Conservation (phyloP, 306 rosid genomes). For the Heteromeles arbutifolia region DNA sequence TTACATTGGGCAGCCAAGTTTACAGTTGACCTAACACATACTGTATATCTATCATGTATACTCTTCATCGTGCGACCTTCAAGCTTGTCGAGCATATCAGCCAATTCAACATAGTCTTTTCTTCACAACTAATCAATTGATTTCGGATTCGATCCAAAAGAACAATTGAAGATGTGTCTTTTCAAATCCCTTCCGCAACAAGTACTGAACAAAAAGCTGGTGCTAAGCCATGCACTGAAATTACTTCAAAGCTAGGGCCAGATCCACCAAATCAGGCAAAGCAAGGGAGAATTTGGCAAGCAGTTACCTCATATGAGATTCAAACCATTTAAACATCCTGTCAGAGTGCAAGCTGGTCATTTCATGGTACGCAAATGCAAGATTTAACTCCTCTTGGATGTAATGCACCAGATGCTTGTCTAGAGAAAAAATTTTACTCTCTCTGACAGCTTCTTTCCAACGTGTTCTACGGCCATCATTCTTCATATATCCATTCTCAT, state of each 20-base stretch:
- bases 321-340: slow-evolving; percentile 65
- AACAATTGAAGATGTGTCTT: not conserved
- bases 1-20: not conserved
- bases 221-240: not conserved
- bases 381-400: slow-evolving; percentile 85
- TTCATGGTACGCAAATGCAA: slow-evolving; percentile 84
- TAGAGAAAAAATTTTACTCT: slow-evolving; percentile 24
- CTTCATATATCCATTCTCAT: slow-evolving; percentile 70
- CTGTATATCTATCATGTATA: not conserved
- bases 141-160: slow-evolving; percentile 1
- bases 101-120: not conserved
- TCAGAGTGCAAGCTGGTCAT: slow-evolving; percentile 75
- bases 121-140: slow-evolving; percentile 13
- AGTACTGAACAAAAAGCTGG: not conserved
- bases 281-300: not conserved
- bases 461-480: slow-evolving; percentile 62
- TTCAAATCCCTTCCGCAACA: slow-evolving; percentile 4
- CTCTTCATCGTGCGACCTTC: not conserved
- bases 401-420: slow-evolving; percentile 48
- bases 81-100: not conserved
- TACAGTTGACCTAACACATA: not conserved
- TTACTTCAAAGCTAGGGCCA: slow-evolving; percentile 10
- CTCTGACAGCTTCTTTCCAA: slow-evolving; percentile 53
- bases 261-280: not conserved
- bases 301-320: slow-evolving; percentile 49